Percentiles rank a stretch among this genome's conserved stretches.
These are phyloP conservation scores for Zygosaccharomyces lentus DNA, from an alignment of 805 yeast genomes.

Conservation along the genomic window DNA sequence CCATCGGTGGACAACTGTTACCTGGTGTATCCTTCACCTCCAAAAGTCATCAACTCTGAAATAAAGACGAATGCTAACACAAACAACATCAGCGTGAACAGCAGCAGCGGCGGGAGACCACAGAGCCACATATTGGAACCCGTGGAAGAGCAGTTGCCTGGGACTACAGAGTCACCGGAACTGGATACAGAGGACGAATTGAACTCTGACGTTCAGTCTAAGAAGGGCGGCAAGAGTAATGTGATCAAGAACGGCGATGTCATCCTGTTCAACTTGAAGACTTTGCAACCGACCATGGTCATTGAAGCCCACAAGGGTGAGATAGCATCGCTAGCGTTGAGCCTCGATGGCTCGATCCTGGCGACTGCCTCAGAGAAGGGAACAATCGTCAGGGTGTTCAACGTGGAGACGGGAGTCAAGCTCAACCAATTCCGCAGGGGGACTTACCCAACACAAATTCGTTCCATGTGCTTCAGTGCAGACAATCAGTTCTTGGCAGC, in stretches of 20 bases:
- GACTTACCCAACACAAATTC: conserved; percentile 76
- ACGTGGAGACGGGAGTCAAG: conserved; percentile 57
- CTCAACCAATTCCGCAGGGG: conserved; percentile 73
- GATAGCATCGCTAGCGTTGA: conserved; percentile 58
- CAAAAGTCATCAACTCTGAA: conserved; percentile 43
- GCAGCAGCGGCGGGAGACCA: conserved; percentile 2
- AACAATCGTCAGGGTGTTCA: conserved; percentile 67
- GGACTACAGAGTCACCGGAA: conserved; percentile 34
- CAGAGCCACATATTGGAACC: conserved; percentile 2
- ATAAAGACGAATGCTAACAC: conserved; percentile 31
- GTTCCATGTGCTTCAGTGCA: conserved; percentile 68
- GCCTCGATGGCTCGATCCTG: conserved; percentile 58
- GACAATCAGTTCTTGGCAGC: conserved; percentile 74
- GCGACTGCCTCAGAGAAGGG: conserved; percentile 80
- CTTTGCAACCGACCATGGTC: conserved; percentile 60
- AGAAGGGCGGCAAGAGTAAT: conserved; percentile 31
- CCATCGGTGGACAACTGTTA: conserved; percentile 47
- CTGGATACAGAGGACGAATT: conserved; percentile 1
- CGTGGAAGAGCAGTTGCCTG: neutral
- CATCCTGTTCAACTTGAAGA: conserved; percentile 57
- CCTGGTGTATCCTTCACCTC: conserved; percentile 75
- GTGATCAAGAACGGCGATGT: conserved; percentile 54
- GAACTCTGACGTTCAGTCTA: conserved; percentile 1
- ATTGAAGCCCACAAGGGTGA: conserved; percentile 72
- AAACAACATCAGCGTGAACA: conserved; percentile 24